Percentiles rank a stretch among this genome's conserved stretches.
Evolutionary conservation across 164 flowering plant genomes (phyloP).

Genomic region (Piper betle): DNA sequence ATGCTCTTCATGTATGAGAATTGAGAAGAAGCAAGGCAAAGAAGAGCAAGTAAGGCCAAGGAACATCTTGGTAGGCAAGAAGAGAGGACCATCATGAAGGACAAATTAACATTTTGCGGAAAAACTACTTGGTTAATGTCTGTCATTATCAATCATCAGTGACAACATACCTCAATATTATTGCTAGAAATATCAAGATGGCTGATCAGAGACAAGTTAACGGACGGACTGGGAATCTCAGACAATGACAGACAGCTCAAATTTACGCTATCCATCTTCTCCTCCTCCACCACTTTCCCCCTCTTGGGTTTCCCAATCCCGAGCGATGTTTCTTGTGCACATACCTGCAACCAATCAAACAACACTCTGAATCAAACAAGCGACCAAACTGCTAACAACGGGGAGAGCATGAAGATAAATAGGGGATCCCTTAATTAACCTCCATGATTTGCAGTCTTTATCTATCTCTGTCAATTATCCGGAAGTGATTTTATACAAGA

Average conservation of each 20-base stretch:
- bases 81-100: neutral
- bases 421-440: too few species aligned
- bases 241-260: conserved; percentile 63
- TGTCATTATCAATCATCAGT: neutral
- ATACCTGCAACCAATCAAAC: neutral
- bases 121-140: too few species aligned
- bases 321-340: conserved; percentile 3
- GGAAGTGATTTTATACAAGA: too few species aligned
- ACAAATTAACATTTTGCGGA: neutral
- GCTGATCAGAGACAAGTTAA: conserved; percentile 41
- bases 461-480: too few species aligned
- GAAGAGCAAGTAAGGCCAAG: neutral
- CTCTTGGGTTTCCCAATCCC: conserved; percentile 9
- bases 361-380: too few species aligned
- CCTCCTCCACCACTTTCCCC: conserved; percentile 12
- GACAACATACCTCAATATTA: conserved; percentile 46
- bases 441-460: too few species aligned
- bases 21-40: too few species aligned
- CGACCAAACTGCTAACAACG: too few species aligned
- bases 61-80: neutral
- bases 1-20: conserved; percentile 34
- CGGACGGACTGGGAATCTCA: conserved; percentile 41
- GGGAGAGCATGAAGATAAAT: too few species aligned
- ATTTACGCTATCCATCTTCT: conserved; percentile 35
- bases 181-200: conserved; percentile 77